These are phyloP conservation scores for Sarocladium oryzae DNA, from an alignment of 2,329 filamentous ascomycete genomes.

Conservation along the genomic window DNA sequence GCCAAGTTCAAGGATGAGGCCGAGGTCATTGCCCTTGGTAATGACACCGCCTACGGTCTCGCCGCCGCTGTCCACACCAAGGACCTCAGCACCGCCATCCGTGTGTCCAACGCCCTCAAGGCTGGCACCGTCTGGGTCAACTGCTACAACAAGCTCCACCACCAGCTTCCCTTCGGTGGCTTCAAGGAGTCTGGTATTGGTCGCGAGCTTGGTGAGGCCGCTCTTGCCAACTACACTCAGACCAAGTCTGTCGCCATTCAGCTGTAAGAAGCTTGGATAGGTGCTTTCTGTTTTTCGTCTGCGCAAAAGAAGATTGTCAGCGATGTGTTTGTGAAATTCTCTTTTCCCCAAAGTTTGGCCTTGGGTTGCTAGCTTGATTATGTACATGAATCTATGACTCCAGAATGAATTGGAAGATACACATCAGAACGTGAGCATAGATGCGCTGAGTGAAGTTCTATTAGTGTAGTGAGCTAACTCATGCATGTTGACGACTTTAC, in stretches of 20 bases:
- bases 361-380: not conserved
- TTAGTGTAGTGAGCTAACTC: too few relatives aligned
- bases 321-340: not conserved
- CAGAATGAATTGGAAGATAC: not conserved
- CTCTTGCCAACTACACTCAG: conserved; percentile 61
- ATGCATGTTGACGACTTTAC: too few relatives aligned
- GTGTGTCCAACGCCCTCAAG: conserved; percentile 64
- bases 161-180: conserved; percentile 63
- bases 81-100: conserved; percentile 71
- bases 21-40: conserved; percentile 65
- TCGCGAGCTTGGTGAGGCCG: conserved; percentile 65
- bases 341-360: not conserved
- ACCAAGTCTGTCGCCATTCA: conserved; percentile 59
- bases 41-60: conserved; percentile 70
- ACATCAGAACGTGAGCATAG: not conserved
- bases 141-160: conserved; percentile 63
- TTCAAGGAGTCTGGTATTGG: conserved; percentile 76
- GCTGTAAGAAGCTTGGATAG: conserved; percentile 10
- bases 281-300: not conserved
- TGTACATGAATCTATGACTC: conserved; percentile 3
- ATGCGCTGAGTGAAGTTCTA: not conserved
- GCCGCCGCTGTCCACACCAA: conserved; percentile 73
- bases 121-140: conserved; percentile 53
- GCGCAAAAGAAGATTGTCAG: not conserved
- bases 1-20: conserved; percentile 76